Conservation (phyloP, 495 filamentous ascomycete species). For the Penicillium diatomitis region DNA sequence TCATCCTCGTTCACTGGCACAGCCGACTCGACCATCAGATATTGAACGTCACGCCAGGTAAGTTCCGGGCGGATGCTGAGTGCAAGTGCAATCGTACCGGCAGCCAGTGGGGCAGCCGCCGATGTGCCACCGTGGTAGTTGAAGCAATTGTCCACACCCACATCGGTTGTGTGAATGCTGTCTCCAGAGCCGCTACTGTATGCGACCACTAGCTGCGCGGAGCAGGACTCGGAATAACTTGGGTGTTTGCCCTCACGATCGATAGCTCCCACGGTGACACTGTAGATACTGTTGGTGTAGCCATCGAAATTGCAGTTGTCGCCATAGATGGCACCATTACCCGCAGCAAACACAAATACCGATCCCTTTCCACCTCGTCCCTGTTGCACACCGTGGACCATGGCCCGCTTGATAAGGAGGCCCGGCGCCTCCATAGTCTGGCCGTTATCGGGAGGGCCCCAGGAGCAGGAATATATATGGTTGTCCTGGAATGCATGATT, state of each 20-base stretch:
- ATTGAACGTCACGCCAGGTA: slow-evolving; percentile 91
- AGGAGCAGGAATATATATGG: slow-evolving; percentile 97
- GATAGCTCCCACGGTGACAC: slow-evolving; percentile 90
- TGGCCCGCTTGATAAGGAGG: slow-evolving; percentile 76
- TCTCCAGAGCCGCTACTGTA: slow-evolving; percentile 88
- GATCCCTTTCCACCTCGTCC: slow-evolving; percentile 78
- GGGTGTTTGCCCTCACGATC: slow-evolving; percentile 79
- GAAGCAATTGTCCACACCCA: slow-evolving; percentile 74
- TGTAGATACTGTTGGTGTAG: slow-evolving; percentile 99
- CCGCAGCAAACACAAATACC: slow-evolving; percentile 93
- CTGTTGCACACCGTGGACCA: slow-evolving; percentile 85
- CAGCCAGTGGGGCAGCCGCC: slow-evolving; percentile 85
- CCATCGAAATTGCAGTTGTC: slow-evolving; percentile 99
- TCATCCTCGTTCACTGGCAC: slow-evolving; percentile 69
- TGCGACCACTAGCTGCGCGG: slow-evolving; percentile 87
- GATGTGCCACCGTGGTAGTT: slow-evolving; percentile 86
- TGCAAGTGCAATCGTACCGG: slow-evolving; percentile 88
- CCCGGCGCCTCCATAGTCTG: slow-evolving; percentile 88
- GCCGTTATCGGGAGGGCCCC: slow-evolving; percentile 93
- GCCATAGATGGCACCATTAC: slow-evolving; percentile 77
- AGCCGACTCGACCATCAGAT: slow-evolving; percentile 75
- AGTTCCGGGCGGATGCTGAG: slow-evolving; percentile 78
- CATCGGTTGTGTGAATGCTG: slow-evolving; percentile 92
- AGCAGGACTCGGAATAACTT: slow-evolving; percentile 92
- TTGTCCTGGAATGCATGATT: slow-evolving; percentile 87